Base-by-base conservation (phyloP, 2,329 filamentous ascomycete species). In the Xylaria sp. region DNA sequence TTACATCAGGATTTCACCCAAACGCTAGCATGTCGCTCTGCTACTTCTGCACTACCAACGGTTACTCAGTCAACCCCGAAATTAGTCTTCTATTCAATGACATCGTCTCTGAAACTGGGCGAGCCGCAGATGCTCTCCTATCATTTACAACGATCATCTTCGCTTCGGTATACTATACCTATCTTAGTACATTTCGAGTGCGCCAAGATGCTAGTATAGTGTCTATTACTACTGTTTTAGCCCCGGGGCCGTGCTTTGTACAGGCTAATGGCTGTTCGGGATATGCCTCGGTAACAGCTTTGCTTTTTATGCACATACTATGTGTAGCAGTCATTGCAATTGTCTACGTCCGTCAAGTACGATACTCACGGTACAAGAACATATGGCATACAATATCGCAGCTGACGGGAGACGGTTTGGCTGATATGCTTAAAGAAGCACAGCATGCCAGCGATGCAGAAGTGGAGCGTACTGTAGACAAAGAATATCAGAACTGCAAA, bases 331-430 rank as follows among this genome's bases (percentile, higher is more conserved):
- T 53, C 7, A 67, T 65, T 6, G 61, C 68, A 11, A 9, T 15
- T 3, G 9, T 68, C 1, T 71, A 67, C 36, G 45, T 55, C 2
- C 25, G 3, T 5, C 61, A 58, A 22, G 29, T 64, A 11, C 65
- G 56, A 11, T 66, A 67, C 22, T 71, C 69, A 1, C 60, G 68
- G 1, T 45, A 67, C 15, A 66, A 36, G 2, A 69, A 67, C 27
- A 53, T 69, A 11, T 71, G 69, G 69, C 66, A 70, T 25, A 39
- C 61, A 7, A 36, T 70, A 1, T 63, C 69, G 2, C 69, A 71
- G 29, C 56, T 71, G 6, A 33, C 53, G 9, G 38, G 25, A 2
- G 44, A 63, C 27, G 69, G 61, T 20, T 15, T 69, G 25, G 36
- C 33, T 38, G 57, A 56, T 5, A 9, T 60, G n/a, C 36, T 68